Evolutionary conservation across 75 land plant genomes (phyloP).

Genomic region (Larix kaempferi): DNA sequence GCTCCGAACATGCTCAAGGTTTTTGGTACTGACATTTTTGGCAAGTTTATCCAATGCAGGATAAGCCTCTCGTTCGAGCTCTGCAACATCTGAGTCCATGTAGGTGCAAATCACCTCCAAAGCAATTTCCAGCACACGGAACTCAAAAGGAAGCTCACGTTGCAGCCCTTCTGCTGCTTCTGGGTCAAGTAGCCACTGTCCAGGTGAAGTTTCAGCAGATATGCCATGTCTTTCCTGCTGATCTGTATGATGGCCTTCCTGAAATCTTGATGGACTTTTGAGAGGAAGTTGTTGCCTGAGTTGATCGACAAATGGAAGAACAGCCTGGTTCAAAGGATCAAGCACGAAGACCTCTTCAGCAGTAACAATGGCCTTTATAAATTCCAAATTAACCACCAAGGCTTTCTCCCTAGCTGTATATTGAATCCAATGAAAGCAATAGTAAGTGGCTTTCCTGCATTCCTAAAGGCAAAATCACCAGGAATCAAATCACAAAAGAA

Average conservation of each 20-base stretch:
- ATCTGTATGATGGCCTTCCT: conserved; percentile 14
- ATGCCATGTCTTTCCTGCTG: conserved; percentile 24
- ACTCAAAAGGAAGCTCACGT: conserved; percentile 92
- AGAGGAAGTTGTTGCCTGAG: conserved; percentile 60
- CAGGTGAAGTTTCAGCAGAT: conserved; percentile 13
- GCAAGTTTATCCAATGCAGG: conserved; percentile 92
- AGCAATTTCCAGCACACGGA: conserved; percentile 90
- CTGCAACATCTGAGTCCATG: conserved; percentile 69
- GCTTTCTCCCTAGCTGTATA: conserved; percentile 94
- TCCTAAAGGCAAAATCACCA: not conserved
- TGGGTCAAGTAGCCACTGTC: conserved; percentile 25
- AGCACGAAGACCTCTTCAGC: conserved; percentile 90
- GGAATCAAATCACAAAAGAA: not conserved
- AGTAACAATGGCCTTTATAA: conserved; percentile 91
- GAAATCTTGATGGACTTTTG: conserved; percentile 17
- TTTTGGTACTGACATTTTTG: conserved; percentile 82
- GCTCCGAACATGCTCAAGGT: conserved; percentile 80
- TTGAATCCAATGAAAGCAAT: conserved; percentile 8
- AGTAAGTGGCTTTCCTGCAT: not conserved
- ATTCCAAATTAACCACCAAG: conserved; percentile 93
- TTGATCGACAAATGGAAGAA: conserved; percentile 85
- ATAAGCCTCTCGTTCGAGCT: conserved; percentile 76
- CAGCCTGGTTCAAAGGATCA: conserved; percentile 71
- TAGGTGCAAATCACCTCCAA: conserved; percentile 86
- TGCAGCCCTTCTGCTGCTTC: conserved; percentile 43